These are phyloP conservation scores for Yarrowia sp. DNA, from an alignment of 805 yeast genomes.

Conservation along the genomic window DNA sequence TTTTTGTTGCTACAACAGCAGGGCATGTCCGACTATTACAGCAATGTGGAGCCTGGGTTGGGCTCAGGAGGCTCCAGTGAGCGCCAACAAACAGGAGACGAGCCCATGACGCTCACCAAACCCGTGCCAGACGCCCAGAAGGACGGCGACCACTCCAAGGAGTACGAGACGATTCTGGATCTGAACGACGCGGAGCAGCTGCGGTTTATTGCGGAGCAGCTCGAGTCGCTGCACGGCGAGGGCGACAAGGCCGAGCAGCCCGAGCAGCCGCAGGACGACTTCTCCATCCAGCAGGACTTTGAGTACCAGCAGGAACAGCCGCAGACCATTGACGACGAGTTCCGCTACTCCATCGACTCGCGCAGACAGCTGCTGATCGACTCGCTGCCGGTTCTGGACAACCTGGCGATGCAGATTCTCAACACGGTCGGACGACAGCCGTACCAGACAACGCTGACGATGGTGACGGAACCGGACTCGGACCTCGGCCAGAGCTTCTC, in stretches of 20 bases:
- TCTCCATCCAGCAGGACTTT: not conserved
- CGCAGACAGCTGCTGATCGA: constrained; percentile 20
- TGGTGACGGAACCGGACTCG: constrained; percentile 64
- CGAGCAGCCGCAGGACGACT: constrained; percentile 10
- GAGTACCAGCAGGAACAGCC: not conserved
- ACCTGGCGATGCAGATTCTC: constrained; percentile 75
- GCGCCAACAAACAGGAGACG: too few species aligned
- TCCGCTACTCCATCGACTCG: constrained; percentile 44
- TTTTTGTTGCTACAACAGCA: not conserved
- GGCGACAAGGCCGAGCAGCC: not conserved
- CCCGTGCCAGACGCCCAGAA: not conserved
- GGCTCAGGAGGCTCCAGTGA: too few species aligned
- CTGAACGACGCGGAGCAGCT: constrained; percentile 36
- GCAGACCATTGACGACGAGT: constrained; percentile 17
- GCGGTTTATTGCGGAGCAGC: constrained; percentile 35
- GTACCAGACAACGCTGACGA: constrained; percentile 68
- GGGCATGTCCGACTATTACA: constrained; percentile 20
- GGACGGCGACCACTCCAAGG: not conserved
- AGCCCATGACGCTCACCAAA: constrained; percentile 3
- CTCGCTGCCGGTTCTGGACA: constrained; percentile 68
- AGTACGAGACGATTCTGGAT: constrained; percentile 28
- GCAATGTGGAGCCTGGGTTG: constrained; percentile 12
- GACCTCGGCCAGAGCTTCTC: constrained; percentile 60
- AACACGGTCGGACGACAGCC: constrained; percentile 71
- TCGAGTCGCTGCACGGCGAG: constrained; percentile 29